phyloP scores from a whole-genome alignment of 305 asterid genomes.

The Fraxinus sp. region DNA sequence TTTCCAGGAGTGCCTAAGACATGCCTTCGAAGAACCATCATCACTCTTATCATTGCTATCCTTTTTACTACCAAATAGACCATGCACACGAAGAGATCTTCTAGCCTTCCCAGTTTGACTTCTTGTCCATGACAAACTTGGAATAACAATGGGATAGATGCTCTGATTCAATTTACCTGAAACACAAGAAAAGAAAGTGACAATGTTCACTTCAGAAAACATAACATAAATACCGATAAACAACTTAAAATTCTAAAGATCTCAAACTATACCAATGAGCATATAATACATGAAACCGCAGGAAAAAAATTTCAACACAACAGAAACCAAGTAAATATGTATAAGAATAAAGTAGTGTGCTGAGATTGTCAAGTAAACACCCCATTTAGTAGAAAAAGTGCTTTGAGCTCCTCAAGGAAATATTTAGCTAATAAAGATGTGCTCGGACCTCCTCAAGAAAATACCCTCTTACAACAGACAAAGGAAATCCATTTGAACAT shows the following conservation, averaged over 20 bases:
- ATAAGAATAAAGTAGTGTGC: neutral
- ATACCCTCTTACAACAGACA: neutral
- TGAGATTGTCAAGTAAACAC: neutral
- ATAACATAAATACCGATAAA: slow-evolving; percentile 5
- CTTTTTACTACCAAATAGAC: slow-evolving; percentile 87
- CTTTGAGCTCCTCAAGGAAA: neutral
- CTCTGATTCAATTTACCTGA: slow-evolving; percentile 48
- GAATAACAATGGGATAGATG: slow-evolving; percentile 36
- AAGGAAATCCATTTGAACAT: neutral
- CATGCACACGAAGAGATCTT: slow-evolving; percentile 54
- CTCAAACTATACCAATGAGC: neutral
- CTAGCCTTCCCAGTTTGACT: slow-evolving; percentile 38
- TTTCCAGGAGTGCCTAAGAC: slow-evolving; percentile 14
- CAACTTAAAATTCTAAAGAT: neutral
- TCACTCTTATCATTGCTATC: slow-evolving; percentile 58
- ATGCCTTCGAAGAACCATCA: slow-evolving; percentile 67
- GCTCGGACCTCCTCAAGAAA: neutral
- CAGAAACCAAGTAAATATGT: neutral
- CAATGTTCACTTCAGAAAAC: neutral
- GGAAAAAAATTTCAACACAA: neutral
- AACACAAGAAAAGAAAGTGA: slow-evolving; percentile 21
- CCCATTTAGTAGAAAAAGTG: neutral
- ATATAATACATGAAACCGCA: neutral
- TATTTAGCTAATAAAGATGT: neutral
- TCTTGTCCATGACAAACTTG: slow-evolving; percentile 36